Conservation (phyloP, 2,329 filamentous ascomycete species). For the Aureobasidium sp. region DNA sequence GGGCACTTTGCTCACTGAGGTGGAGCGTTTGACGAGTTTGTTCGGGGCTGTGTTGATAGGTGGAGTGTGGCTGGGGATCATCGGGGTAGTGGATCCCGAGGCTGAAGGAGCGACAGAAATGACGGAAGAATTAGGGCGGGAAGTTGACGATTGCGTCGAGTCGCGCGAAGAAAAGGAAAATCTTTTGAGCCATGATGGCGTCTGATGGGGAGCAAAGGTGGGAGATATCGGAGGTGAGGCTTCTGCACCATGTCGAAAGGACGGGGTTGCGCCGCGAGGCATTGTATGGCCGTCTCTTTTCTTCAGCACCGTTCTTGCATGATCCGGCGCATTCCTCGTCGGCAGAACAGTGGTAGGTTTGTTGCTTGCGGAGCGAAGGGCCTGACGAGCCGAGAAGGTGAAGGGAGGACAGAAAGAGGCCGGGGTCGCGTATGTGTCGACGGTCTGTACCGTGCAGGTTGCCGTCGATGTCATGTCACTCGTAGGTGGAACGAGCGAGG, state of each 20-base stretch:
- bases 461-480: conserved; percentile 20
- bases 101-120: conserved; percentile 42
- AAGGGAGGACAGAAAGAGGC: conserved; percentile 17
- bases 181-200: conserved; percentile 12
- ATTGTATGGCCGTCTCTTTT: conserved; percentile 15
- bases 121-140: conserved; percentile 59
- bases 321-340: conserved; percentile 17
- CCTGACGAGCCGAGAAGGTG: conserved; percentile 15
- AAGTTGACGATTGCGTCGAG: conserved; percentile 44
- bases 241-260: neutral
- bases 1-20: conserved; percentile 46
- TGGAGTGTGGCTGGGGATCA: conserved; percentile 41
- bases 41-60: conserved; percentile 45
- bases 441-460: conserved; percentile 19
- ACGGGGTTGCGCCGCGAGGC: conserved; percentile 3
- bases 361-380: conserved; percentile 16
- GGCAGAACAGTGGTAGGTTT: neutral
- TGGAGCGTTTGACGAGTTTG: conserved; percentile 69
- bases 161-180: conserved; percentile 24
- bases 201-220: conserved; percentile 7
- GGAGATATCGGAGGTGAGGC: conserved; percentile 14
- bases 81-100: conserved; percentile 54
- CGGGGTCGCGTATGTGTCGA: conserved; percentile 18
- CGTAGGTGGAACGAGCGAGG: conserved; percentile 1
- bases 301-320: conserved; percentile 16